A percentile compares a stretch with the other conserved stretches of the same genome.
Conservation (phyloP, 768 basidiomycete species). For the Auricularia heimuer region DNA sequence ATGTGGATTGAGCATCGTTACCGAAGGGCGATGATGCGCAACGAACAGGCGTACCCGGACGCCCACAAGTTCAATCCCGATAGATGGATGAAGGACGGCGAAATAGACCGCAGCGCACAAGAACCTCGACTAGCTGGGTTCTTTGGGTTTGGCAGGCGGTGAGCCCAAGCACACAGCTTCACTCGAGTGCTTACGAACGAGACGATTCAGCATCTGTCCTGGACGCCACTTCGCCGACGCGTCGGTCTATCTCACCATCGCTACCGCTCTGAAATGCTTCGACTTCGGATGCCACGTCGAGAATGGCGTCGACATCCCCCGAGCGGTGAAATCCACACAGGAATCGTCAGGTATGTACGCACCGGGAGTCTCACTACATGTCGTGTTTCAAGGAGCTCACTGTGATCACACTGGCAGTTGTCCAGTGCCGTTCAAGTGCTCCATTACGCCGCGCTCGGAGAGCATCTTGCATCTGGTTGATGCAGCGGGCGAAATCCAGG, state of each 20-base stretch:
- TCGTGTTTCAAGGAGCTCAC: too few relatives aligned
- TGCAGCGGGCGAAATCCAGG: too few relatives aligned
- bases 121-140: not conserved
- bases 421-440: too few relatives aligned
- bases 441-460: too few relatives aligned
- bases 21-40: not conserved
- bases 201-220: conserved; percentile 19
- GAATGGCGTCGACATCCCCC: conserved; percentile 2
- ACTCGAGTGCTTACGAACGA: not conserved
- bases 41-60: not conserved
- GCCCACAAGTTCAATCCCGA: not conserved
- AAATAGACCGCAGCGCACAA: not conserved
- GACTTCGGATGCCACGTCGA: conserved; percentile 11
- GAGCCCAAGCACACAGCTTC: not conserved
- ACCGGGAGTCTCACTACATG: too few relatives aligned
- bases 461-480: too few relatives aligned
- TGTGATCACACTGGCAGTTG: too few relatives aligned
- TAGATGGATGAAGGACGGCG: not conserved
- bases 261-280: conserved; percentile 20
- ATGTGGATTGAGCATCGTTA: not conserved
- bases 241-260: conserved; percentile 25
- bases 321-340: conserved; percentile 11
- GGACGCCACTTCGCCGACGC: conserved; percentile 26
- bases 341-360: conserved; percentile 12
- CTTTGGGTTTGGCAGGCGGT: not conserved